Conservation (phyloP, 1,284 basidiomycete species). For the Puccinia coronata region DNA sequence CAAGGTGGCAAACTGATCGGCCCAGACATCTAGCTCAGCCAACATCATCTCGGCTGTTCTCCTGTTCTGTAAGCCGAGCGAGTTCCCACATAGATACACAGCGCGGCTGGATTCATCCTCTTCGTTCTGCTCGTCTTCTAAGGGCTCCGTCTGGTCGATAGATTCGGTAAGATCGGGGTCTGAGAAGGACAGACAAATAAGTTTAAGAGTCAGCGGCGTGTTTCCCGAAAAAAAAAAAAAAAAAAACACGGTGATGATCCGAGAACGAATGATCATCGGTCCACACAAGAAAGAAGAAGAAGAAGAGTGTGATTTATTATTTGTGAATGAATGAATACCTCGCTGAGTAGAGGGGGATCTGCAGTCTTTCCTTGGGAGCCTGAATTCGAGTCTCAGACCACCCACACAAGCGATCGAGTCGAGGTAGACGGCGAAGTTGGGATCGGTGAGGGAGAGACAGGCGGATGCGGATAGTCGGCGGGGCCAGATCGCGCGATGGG, state of each 20-base stretch:
- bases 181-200: no score
- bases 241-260: neutral
- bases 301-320: neutral
- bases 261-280: neutral
- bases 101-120: slow-evolving; percentile 60
- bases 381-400: slow-evolving; percentile 40
- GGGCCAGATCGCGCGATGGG: slow-evolving; percentile 42
- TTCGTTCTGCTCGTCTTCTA: slow-evolving; percentile 26
- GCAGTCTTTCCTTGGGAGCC: slow-evolving; percentile 17
- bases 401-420: slow-evolving; percentile 37
- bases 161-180: slow-evolving; percentile 3
- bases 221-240: no score
- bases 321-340: neutral
- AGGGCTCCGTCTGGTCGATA: neutral
- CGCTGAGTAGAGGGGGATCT: neutral
- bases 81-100: slow-evolving; percentile 95
- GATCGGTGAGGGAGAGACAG: slow-evolving; percentile 44
- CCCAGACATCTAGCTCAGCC: slow-evolving; percentile 88
- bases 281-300: neutral
- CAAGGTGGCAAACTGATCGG: slow-evolving; percentile 66
- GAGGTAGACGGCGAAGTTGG: slow-evolving; percentile 38
- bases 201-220: neutral
- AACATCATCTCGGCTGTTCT: slow-evolving; percentile 71
- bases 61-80: slow-evolving; percentile 79
- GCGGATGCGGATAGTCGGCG: slow-evolving; percentile 36